Evolutionary conservation across 257 asterid genomes (phyloP), one percentile per base, ranked within the genome.

Genomic region (Nicotiana tabacum): DNA sequence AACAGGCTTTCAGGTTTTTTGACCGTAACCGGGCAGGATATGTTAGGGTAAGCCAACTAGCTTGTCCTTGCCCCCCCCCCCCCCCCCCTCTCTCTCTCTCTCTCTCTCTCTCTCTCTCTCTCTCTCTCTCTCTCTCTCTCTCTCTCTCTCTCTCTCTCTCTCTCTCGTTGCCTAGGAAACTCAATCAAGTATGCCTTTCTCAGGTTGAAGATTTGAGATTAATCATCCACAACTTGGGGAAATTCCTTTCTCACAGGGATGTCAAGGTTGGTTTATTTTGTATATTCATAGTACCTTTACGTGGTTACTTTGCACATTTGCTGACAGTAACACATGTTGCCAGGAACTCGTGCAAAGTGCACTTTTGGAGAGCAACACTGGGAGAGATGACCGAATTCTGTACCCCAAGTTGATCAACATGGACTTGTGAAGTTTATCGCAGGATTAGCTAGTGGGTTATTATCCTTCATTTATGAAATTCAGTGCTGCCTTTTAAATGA

Each of bases 1-100:
- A 66, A 83, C 92, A 95, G 98, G 99, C 99, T 83, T 96, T 96
- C 91, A 93, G 98, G 89, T 96, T 96, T 85, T 96, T 96, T 85
- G 99, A 96, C 66, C 92, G 98, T 39, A 96, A 92, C 83, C 95
- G 98, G 58, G 93, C 86, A 77, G 99, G 99, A 81, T 89, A 91
- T 86, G 66, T 96, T 55, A 92, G 95, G 94, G 99, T 94, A 86
- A 90, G 24, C 60, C 29, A 39, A 51, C 46, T 51, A 51, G 83
- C 33, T 43, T 81, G 51, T 64, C 51, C 58, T 48, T 53, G n/a
- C 66, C 16, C 57, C 57, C 57, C 17, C 57, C 0, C 37, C n/a
- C 21, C 74, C 15, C 4, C 60, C 61, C 15, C 43, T 66, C 72
- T 57, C 46, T n/a, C 24, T 85, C 12, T 11, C 24, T 51, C 17